A percentile compares a stretch with the other conserved stretches of the same genome.
phyloP scores from a whole-genome alignment of 345 rosid genomes.

The Stellera chamaejasme region DNA sequence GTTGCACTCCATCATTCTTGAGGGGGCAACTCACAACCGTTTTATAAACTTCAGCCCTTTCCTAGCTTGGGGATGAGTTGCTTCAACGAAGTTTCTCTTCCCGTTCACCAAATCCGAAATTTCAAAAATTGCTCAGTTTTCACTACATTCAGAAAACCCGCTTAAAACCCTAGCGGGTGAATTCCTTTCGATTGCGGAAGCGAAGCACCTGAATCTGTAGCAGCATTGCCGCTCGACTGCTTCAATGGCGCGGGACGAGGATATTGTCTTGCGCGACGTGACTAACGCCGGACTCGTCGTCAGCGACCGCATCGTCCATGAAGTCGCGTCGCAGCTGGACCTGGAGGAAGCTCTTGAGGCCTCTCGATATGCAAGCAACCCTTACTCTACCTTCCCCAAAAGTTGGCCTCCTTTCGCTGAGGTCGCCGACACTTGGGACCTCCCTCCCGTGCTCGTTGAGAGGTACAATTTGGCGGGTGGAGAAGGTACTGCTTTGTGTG shows the following conservation, averaged over 20 bases:
- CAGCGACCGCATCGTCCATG: slow-evolving; percentile 77
- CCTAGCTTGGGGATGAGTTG: no score
- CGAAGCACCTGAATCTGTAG: no score
- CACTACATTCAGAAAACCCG: no score
- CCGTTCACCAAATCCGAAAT: no score
- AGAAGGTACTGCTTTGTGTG: slow-evolving; percentile 94
- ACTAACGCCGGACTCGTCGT: slow-evolving; percentile 65
- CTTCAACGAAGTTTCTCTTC: no score
- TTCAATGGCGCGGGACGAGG: slow-evolving; percentile 69
- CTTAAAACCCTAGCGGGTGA: no score
- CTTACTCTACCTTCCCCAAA: slow-evolving; percentile 78
- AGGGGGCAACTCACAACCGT: no score
- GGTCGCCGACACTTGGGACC: slow-evolving; percentile 71
- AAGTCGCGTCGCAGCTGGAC: slow-evolving; percentile 71
- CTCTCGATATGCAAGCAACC: slow-evolving; percentile 90
- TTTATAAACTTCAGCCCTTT: no score
- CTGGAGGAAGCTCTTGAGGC: slow-evolving; percentile 90
- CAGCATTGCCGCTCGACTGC: no score
- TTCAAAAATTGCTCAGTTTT: no score
- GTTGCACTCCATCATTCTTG: no score
- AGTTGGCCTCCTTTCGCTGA: slow-evolving; percentile 98
- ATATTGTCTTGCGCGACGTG: slow-evolving; percentile 79
- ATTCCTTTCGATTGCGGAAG: no score
- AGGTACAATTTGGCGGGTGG: slow-evolving; percentile 93
- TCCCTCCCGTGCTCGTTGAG: slow-evolving; percentile 78